Evolutionary conservation across 1,284 basidiomycete genomes (phyloP), one percentile per base, ranked within the genome.

Genomic region (Pisolithus thermaeus): DNA sequence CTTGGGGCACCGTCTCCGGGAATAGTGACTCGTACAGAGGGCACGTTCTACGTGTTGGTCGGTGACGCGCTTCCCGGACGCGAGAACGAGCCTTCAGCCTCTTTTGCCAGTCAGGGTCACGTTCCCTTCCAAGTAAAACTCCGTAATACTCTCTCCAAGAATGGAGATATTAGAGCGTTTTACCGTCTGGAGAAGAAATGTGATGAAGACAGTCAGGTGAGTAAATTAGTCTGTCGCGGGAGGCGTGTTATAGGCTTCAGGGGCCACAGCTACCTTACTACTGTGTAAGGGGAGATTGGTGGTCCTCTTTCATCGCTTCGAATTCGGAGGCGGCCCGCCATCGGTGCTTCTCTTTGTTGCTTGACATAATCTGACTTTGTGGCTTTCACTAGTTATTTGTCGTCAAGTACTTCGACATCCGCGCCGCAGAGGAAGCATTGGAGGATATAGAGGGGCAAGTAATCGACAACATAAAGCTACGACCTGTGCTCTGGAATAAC

Each of bases 361-460:
- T 52, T 47, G 35, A 7, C 4, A 22, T 38, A 32, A 9, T 56
- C 65, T 68, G 30, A 65, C 59, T n/a, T 30, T 56, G 52, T 47
- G 28, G 37, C 52, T 23, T 48, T 45, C 53, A 48, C 12, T 63
- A 77, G 67, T 64, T 73, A 25, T 86, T 79, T 64, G 67, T 68
- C 44, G 77, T 81, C 44, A 84, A 88, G 56, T 89, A 79, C 59
- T 81, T 74, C 61, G 83, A 89, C 60, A 70, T 76, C 20, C 74
- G 81, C 30, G 74, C 78, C 42, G 79, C 80, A 5, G 67, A 70
- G 35, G 68, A 70, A 7, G 76, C 78, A 40, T 76, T 73, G 56
- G 62, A 58, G 47, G 66, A 65, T 46, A 58, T 82, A 28, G 56
- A 78, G 37, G 70, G 68, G 16, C 67, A 69, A 40, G 58, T 64